Conservation (phyloP, 768 basidiomycete genomes). For the Rhodotorula toruloides region DNA sequence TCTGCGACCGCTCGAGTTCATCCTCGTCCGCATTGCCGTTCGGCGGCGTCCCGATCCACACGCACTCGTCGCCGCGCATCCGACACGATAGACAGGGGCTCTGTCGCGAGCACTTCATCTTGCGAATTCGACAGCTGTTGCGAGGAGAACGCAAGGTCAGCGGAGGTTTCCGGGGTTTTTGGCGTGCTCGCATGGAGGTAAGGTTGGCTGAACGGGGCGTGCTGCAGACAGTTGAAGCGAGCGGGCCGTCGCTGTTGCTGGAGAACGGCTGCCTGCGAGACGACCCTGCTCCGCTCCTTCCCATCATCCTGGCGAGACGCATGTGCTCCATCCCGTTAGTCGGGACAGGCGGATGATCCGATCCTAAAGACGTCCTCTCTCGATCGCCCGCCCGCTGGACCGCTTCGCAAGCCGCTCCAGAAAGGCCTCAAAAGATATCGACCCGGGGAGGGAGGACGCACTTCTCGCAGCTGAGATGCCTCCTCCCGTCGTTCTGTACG, state of each 20-base stretch:
- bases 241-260: neutral
- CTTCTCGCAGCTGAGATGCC: constrained; percentile 26
- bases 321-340: too few relatives aligned
- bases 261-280: too few relatives aligned
- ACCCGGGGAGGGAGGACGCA: neutral
- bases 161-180: too few relatives aligned
- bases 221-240: too few relatives aligned
- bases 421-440: too few relatives aligned
- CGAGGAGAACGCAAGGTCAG: neutral
- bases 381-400: too few relatives aligned
- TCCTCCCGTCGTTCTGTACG: neutral
- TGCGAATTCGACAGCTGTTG: constrained; percentile 13
- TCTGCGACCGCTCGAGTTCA: constrained; percentile 18
- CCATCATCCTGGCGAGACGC: neutral
- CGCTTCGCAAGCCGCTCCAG: too few relatives aligned
- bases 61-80: constrained; percentile 29
- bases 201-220: too few relatives aligned
- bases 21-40: constrained; percentile 28
- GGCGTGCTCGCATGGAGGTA: too few relatives aligned
- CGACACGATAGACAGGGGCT: constrained; percentile 14
- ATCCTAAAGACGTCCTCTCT: too few relatives aligned
- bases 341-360: too few relatives aligned
- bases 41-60: constrained; percentile 30
- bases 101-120: constrained; percentile 14
- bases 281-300: too few relatives aligned